These are phyloP conservation scores for Candida chauliodis DNA, from an alignment of 805 yeast species.

Conservation along the genomic window DNA sequence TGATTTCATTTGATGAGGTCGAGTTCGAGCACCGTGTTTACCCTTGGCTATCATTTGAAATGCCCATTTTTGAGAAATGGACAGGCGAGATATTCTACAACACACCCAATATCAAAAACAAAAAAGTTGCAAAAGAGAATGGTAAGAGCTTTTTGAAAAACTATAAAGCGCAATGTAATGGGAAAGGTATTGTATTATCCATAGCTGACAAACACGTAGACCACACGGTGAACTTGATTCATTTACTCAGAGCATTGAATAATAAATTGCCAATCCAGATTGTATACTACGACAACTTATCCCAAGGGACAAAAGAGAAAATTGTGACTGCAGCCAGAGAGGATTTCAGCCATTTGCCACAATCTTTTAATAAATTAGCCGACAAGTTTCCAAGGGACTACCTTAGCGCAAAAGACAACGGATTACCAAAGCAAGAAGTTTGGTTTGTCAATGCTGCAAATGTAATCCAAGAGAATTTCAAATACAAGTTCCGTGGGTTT, in stretches of 20 bases:
- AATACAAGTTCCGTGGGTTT: constrained; percentile 20
- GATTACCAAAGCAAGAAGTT: constrained; percentile 32
- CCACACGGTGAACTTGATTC: constrained; percentile 27
- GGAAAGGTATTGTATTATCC: constrained; percentile 33
- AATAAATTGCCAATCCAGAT: constrained; percentile 36
- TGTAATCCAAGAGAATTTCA: constrained; percentile 20
- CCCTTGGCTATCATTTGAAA: constrained; percentile 37
- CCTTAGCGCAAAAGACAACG: constrained; percentile 13
- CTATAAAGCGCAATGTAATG: constrained; percentile 17
- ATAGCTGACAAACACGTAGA: constrained; percentile 27
- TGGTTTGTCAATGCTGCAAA: constrained; percentile 35
- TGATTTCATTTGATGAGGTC: neutral
- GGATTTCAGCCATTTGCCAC: constrained; percentile 20
- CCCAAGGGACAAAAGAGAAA: constrained; percentile 19
- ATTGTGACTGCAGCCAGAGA: constrained; percentile 27
- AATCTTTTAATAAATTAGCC: constrained; percentile 19
- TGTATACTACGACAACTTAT: constrained; percentile 27
- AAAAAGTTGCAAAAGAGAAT: neutral
- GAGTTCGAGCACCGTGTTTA: constrained; percentile 35
- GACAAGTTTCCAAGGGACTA: constrained; percentile 18
- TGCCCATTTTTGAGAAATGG: constrained; percentile 42
- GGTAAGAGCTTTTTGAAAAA: constrained; percentile 1
- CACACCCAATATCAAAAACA: constrained; percentile 20
- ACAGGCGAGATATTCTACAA: constrained; percentile 24
- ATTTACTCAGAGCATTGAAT: constrained; percentile 30